Evolutionary conservation across 192 early-diverging fungal genomes (phyloP), one percentile per base, ranked within the genome.

Genomic region (Haplosporangium gracile): DNA sequence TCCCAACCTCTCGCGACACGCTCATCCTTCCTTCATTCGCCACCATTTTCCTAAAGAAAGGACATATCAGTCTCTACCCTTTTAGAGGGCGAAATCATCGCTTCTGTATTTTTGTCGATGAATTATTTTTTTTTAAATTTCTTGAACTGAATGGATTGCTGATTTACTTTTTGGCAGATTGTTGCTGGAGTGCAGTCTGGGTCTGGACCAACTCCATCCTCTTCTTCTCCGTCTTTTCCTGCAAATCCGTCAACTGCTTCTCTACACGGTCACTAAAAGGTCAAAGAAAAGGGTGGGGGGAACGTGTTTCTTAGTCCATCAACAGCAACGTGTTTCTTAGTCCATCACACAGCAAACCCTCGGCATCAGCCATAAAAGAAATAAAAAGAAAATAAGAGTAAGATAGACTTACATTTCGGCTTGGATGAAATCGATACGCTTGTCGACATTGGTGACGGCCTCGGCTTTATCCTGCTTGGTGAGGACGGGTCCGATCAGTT

Each of bases 401-500:
- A 18, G 5, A 38, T 13, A 36, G 16, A 20, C 92, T 88, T 90
- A 97, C 96, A 98, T 97, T 91, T 99, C 98, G 29, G 85, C 88
- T 16, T 87, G 81, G 80, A 99, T 99, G 72, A 94, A 97, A 76
- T 98, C 96, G 63, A 99, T 92, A 74, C 98, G 97, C 89, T 99
- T 99, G 77, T 96, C 92, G 24, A 99, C 97, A 83, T 99, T 99
- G 16, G 91, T 86, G 24, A 80, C 88, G 16, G 98, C 97, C 86
- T 99, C 98, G 9, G 88, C 68, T 76, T 91, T 92, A 6, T 98
- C 98, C 87, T 99, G 98, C 90, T 95, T 98, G 16, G 98, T 95
- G 38, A 99, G 90, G 18, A 98, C 98, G 34, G 98, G 98, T 0
- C 98, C 98, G 78, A 98, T 95, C 72, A 99, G 89, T 83, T 99